Evolutionary conservation across 768 basidiomycete species (phyloP).

Genomic region (Pleurotus eryngii): DNA sequence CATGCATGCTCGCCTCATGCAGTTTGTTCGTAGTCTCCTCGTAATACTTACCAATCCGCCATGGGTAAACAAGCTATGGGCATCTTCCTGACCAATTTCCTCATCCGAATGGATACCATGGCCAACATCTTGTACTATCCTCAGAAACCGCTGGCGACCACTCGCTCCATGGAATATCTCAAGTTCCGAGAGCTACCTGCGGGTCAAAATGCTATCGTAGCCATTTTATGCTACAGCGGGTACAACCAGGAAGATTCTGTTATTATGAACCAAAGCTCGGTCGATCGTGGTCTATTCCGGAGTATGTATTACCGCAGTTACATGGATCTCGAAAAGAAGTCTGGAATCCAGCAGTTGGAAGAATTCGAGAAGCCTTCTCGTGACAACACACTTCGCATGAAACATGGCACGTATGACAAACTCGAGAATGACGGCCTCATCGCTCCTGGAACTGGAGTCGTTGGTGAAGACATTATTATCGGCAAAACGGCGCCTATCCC

Average conservation of each 20-base stretch:
- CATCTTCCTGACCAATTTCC: conserved; percentile 96
- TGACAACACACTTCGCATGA: conserved; percentile 92
- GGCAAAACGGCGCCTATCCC: conserved; percentile 98
- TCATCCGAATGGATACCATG: conserved; percentile 99
- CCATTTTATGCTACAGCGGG: conserved; percentile 97
- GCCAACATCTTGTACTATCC: conserved; percentile 99
- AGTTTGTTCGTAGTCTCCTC: conserved; percentile 70
- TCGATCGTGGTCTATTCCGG: conserved; percentile 96
- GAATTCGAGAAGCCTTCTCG: conserved; percentile 96
- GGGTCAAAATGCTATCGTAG: conserved; percentile 98
- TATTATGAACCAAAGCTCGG: conserved; percentile 99
- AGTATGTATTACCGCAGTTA: conserved; percentile 99
- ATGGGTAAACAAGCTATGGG: conserved; percentile 99
- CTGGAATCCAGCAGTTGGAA: conserved; percentile 86
- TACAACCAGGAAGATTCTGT: conserved; percentile 99
- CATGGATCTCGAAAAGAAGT: conserved; percentile 98
- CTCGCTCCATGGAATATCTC: conserved; percentile 98
- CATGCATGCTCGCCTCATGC: conserved; percentile 7
- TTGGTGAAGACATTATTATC: conserved; percentile 98
- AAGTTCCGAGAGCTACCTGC: conserved; percentile 98
- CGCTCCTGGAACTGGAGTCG: conserved; percentile 90
- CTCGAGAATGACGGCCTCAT: conserved; percentile 95
- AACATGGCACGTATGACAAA: conserved; percentile 98
- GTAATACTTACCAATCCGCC: conserved; percentile 99
- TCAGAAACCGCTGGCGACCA: conserved; percentile 97